Percentiles rank a stretch among this genome's conserved stretches.
Conservation (phyloP, 306 rosid species). For the Ziziphus jujuba region DNA sequence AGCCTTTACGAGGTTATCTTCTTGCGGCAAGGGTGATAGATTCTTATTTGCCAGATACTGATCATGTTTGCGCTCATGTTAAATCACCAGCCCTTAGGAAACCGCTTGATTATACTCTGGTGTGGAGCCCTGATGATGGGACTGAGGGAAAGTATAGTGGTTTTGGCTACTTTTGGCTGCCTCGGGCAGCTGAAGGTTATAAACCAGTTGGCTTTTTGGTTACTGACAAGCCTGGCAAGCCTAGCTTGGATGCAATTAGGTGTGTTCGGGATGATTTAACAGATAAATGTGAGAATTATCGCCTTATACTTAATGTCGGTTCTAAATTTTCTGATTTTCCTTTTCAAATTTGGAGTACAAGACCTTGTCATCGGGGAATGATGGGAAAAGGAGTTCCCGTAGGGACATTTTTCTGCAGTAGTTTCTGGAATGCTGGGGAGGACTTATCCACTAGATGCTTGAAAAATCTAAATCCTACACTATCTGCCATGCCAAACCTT, state of each 20-base stretch:
- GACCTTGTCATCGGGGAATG: slow-evolving; percentile 69
- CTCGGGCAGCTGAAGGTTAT: slow-evolving; percentile 81
- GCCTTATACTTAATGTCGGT: slow-evolving; percentile 37
- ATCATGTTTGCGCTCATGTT: slow-evolving; percentile 14
- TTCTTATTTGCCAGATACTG: slow-evolving; percentile 27
- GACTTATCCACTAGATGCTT: slow-evolving; percentile 68
- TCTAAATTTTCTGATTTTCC: slow-evolving; percentile 33
- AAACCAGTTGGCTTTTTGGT: slow-evolving; percentile 72
- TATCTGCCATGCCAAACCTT: slow-evolving; percentile 65
- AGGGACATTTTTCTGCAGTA: slow-evolving; percentile 70
- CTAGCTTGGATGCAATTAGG: slow-evolving; percentile 62
- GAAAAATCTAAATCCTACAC: slow-evolving; percentile 60
- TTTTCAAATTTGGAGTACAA: slow-evolving; percentile 58
- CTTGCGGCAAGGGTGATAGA: slow-evolving; percentile 69
- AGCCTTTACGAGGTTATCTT: slow-evolving; percentile 63
- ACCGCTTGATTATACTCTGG: slow-evolving; percentile 69
- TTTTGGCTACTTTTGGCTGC: slow-evolving; percentile 75
- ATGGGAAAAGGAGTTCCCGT: slow-evolving; percentile 62
- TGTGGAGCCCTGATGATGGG: slow-evolving; percentile 62
- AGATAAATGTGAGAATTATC: slow-evolving; percentile 59
- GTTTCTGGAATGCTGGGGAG: slow-evolving; percentile 39
- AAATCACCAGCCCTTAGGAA: slow-evolving; percentile 51
- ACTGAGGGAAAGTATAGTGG: slow-evolving; percentile 34
- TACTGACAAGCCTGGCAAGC: slow-evolving; percentile 57
- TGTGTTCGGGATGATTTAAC: slow-evolving; percentile 80